Percentiles rank a stretch among this genome's conserved stretches.
phyloP scores from a whole-genome alignment of 176 grass and related monocot genomes.

The Hsuehochloa calcarea region DNA sequence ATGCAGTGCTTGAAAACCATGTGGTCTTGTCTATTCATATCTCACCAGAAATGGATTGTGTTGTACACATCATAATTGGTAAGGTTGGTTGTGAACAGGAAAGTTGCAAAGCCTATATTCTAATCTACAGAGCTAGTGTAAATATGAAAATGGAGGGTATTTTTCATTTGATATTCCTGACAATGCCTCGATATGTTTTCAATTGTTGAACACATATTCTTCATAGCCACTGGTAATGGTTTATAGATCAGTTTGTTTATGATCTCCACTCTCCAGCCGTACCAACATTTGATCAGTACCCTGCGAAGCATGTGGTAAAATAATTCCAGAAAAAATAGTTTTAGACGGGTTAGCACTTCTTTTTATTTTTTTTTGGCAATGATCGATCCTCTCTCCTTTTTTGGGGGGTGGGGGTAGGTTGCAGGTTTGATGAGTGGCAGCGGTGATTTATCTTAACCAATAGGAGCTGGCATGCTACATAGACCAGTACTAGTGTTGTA shows the following conservation, averaged over 20 bases:
- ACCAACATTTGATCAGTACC: slow-evolving; percentile 5
- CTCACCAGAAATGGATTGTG: neutral
- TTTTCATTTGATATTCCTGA: neutral
- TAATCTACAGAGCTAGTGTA: neutral
- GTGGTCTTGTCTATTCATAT: neutral
- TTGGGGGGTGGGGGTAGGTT: too few relatives aligned
- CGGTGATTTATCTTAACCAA: too few relatives aligned
- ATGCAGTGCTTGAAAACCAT: neutral
- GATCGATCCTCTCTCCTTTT: too few relatives aligned
- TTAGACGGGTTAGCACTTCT: neutral
- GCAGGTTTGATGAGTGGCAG: too few relatives aligned
- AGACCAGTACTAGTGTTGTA: neutral
- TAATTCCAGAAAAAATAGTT: too few relatives aligned
- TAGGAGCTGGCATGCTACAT: neutral
- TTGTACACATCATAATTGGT: neutral
- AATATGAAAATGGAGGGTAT: neutral
- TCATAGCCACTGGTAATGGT: neutral
- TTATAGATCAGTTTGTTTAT: neutral
- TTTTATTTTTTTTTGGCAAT: neutral
- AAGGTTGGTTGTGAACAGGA: neutral
- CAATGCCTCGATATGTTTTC: neutral
- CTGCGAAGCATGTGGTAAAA: neutral
- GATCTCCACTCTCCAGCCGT: neutral
- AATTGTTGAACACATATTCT: neutral
- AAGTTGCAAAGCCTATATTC: neutral